A percentile compares a stretch with the other conserved stretches of the same genome.
Conservation (phyloP, 2,329 filamentous ascomycete genomes). For the Ascochyta fabae region DNA sequence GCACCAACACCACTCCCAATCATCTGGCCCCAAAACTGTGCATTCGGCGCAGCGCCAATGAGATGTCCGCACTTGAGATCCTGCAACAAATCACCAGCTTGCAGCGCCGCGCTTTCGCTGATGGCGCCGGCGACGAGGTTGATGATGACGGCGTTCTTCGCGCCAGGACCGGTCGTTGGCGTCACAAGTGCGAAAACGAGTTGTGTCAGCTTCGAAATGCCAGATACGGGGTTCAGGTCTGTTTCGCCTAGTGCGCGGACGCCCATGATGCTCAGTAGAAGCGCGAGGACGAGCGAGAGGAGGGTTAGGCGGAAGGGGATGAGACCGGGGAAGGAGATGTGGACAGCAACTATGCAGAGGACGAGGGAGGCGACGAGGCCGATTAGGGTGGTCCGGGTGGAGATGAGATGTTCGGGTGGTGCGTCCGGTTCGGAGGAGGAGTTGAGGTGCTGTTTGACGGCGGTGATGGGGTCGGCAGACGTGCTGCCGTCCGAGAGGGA, state of each 20-base stretch:
- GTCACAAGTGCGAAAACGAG: constrained; percentile 92
- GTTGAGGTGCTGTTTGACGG: constrained; percentile 42
- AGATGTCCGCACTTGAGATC: constrained; percentile 96
- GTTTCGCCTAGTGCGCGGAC: constrained; percentile 76
- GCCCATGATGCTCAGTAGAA: constrained; percentile 69
- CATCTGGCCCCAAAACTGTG: constrained; percentile 96
- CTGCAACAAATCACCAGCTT: constrained; percentile 96
- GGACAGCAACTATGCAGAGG: constrained; percentile 82
- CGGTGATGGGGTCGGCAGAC: constrained; percentile 28
- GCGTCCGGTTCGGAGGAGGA: constrained; percentile 70
- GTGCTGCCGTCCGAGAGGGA: constrained; percentile 37
- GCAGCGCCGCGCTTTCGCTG: constrained; percentile 81
- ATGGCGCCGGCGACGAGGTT: constrained; percentile 94
- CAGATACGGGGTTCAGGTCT: constrained; percentile 93
- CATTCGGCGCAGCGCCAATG: constrained; percentile 87
- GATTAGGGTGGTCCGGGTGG: constrained; percentile 72
- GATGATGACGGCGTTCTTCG: constrained; percentile 85
- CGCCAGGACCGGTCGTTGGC: constrained; percentile 61
- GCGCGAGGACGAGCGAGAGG: constrained; percentile 80
- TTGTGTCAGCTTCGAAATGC: constrained; percentile 95
- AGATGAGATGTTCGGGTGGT: constrained; percentile 81
- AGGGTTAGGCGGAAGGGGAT: constrained; percentile 84
- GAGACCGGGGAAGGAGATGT: constrained; percentile 80
- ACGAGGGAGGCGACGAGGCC: constrained; percentile 77
- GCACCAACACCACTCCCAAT: constrained; percentile 88